Base-by-base conservation (phyloP, 106 monocot genomes). In the Dendrobium huoshanense region DNA sequence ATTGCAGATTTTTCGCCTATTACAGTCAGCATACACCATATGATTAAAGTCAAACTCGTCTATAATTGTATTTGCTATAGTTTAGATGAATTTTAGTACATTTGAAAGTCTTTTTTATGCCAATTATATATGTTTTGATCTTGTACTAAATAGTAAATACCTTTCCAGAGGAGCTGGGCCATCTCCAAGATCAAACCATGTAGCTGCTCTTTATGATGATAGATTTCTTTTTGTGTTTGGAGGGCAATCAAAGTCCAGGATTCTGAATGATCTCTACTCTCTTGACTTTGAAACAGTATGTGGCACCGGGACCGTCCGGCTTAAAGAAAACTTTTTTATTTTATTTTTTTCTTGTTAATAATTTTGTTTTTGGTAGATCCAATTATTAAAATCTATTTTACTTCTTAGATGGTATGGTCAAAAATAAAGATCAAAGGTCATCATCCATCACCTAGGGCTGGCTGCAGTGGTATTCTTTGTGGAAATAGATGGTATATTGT, bases 231-330 rank as follows among this genome's bases (percentile, higher is more conserved):
- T 93, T 82, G 84, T 99, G 67, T 95, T 99, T 87, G 98, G 95
- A 75, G 95, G 98, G 8, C 87, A 95, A 75, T 92, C 91, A 45
- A 99, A 95, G 81, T 95, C 95, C 31, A 93, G 80, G 82, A 93
- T 91, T 79, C 80, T 95, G 43, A 95, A 93, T 87, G 98, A 95
- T 78, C 87, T 99, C 44, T 93, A 95, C 79, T 91, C 98, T n/a
- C 91, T 99, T 73, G 95, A 99, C 76, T 99, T 99, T 86, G 98
- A 99, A 87, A 95, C 95, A 47, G 98, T 99, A 88, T 45, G 88
- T 86, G 18, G 68, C 37, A 51, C 81, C 5, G 6, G 11, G 20
- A 3, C 22, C 61, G 31, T 58, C 31, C 0, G 41, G 15, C 25
- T 19, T 82, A n/a, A 77, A 25, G 19, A 80, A 64, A 13, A 17